Conservation (phyloP, 108 stramenopile species). For the Epipyxis sp. region DNA sequence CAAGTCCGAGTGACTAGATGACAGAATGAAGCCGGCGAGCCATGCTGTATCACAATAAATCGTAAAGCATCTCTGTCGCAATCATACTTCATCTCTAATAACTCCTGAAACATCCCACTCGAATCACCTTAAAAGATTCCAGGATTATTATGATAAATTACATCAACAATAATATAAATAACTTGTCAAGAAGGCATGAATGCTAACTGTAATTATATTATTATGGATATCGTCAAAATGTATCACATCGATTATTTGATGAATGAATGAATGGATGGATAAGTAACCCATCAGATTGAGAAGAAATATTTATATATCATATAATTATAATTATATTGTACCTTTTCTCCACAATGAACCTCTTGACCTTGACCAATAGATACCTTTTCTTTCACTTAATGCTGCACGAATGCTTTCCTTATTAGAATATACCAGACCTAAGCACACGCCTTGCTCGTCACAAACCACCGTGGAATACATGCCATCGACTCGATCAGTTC, state of each 20-base stretch:
- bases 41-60: slow-evolving; percentile 81
- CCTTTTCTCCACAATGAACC: slow-evolving; percentile 82
- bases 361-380: slow-evolving; percentile 86
- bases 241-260: too few relatives aligned
- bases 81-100: slow-evolving; percentile 78
- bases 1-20: slow-evolving; percentile 54
- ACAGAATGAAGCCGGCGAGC: slow-evolving; percentile 74
- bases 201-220: too few relatives aligned
- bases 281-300: too few relatives aligned
- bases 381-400: slow-evolving; percentile 75
- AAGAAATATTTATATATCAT: too few relatives aligned
- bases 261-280: too few relatives aligned
- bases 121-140: too few relatives aligned
- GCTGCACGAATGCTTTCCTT: slow-evolving; percentile 64
- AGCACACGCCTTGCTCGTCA: slow-evolving; percentile 69
- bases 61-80: slow-evolving; percentile 92
- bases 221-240: too few relatives aligned
- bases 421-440: slow-evolving; percentile 88
- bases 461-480: slow-evolving; percentile 89
- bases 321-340: too few relatives aligned
- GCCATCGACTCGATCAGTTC: slow-evolving; percentile 82
- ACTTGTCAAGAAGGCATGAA: too few relatives aligned
- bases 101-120: slow-evolving; percentile 81
- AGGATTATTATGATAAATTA: too few relatives aligned
- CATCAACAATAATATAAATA: too few relatives aligned